Evolutionary conservation across 768 basidiomycete species (phyloP), one percentile per base, ranked within the genome.

Genomic region (Tremella yokohamensis): DNA sequence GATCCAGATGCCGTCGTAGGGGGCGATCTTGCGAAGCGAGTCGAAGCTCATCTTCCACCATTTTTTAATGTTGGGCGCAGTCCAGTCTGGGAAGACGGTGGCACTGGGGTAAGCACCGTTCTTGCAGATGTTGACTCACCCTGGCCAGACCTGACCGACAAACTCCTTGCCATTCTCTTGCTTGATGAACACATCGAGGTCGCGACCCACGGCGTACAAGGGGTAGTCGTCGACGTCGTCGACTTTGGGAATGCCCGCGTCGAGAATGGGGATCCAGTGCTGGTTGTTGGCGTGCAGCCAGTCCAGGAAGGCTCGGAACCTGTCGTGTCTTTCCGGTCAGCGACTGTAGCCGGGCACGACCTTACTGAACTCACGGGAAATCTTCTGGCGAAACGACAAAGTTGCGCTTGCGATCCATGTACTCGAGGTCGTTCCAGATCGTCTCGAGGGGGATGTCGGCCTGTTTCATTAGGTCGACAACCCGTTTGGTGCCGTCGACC

Each of bases 401-500:
- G 45, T 74, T 62, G 24, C 75, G 62, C 57, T 72, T 72, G 13
- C 63, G 52, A 38, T 61, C 42, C 64, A 65, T 69, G 53, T 61
- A 70, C 38, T 74, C 69, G 40, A 74, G 61, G 57, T 71, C 72
- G 29, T 64, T 67, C 63, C 64, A 68, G 44, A 63, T 45, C 29
- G 84, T 83, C 82, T 90, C 87, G 7, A 89, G 80, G n/a, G 88
- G 88, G 60, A 90, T 83, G 52, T 83, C 79, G 0, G 87, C 86
- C 18, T 80, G 83, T n/a, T 84, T 80, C 87, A 81, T 87, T 62
- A 76, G 81, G 24, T 70, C 71, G 52, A 85, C 83, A 19, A 83
- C 80, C 63, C 85, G 84, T 55, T 79, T 81, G 19, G 87, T 66
- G 62, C 82, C 78, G 24, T 65, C 52, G n/a, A 45, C n/a, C 42